These are phyloP conservation scores for Solanum clarkiae DNA, from an alignment of 257 asterid species.

Conservation along the genomic window DNA sequence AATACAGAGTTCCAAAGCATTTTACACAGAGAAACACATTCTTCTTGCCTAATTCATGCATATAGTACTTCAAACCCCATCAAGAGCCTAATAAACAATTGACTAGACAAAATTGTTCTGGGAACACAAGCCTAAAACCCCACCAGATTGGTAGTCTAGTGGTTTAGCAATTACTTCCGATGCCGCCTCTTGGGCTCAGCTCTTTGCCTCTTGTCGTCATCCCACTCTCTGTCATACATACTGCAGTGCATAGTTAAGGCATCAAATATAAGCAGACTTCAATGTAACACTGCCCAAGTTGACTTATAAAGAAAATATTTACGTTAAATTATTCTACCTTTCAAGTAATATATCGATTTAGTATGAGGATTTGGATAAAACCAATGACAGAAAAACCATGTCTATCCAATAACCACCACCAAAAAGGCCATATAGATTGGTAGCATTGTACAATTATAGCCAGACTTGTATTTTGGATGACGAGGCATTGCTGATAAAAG, in stretches of 20 bases:
- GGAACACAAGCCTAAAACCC: neutral
- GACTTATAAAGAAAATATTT: neutral
- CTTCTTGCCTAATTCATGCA: neutral
- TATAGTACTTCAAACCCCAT: neutral
- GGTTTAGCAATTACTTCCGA: constrained; percentile 35
- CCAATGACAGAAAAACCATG: neutral
- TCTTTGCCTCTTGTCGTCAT: constrained; percentile 96
- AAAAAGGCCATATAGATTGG: neutral
- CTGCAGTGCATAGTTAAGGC: constrained; percentile 44
- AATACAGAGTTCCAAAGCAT: neutral
- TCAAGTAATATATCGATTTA: neutral
- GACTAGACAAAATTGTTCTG: neutral
- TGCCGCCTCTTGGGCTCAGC: constrained; percentile 88
- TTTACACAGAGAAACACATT: neutral
- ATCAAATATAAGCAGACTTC: neutral
- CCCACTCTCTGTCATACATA: constrained; percentile 91
- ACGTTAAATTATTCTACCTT: neutral
- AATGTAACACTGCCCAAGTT: neutral
- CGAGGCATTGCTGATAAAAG: neutral
- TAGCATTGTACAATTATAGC: neutral
- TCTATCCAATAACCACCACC: neutral
- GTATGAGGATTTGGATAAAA: neutral
- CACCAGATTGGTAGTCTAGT: neutral
- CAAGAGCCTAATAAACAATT: neutral
- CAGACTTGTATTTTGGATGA: neutral